Evolutionary conservation across 2,329 filamentous ascomycete species (phyloP), one percentile per base, ranked within the genome.

Genomic region (Fusarium sp.): DNA sequence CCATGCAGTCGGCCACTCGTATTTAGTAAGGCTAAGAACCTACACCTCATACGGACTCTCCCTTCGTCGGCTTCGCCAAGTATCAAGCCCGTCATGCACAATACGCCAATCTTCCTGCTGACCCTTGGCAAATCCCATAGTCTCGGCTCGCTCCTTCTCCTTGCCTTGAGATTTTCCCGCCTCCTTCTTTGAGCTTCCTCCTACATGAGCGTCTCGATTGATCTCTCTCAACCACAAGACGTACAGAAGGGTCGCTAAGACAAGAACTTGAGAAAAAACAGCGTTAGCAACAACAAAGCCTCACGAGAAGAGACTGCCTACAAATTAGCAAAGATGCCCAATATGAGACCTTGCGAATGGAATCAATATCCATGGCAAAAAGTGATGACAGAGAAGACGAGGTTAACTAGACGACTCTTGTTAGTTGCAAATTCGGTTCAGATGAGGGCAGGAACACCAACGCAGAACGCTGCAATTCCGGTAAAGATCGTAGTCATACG

Each of bases 121-220:
- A 22, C 41, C 11, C n/a, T 6, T 43, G 41, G 13, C 10, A 13
- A n/a, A 43, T 20, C n/a, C n/a, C 39, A 6, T 13, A 20, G 39
- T 43, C 5, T 43, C n/a, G 5, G 13, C n/a, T 20, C n/a, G n/a
- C 39, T 22, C 6, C 6, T 4, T 8, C 41, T 8, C 1, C 20
- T 24, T 24, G 1, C 5, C 20, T 16, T 2, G 2, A 3, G 41
- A 8, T 4, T 14, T 14, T 2, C 8, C 20, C 1, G 7, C 6
- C 9, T 45, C 13, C 20, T 24, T 6, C 41, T 24, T 24, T 2
- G 20, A 3, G 41, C 4, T 16, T 24, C 20, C 13, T 45, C 41
- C 11, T 22, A 8, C 41, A 22, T 7, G 2, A 14, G 11, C 6
- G 4, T 4, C 13, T 8, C 41, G 41, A 5, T 14, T 3, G 41